Evolutionary conservation across 768 basidiomycete genomes (phyloP), one percentile per base, ranked within the genome.

Genomic region (Trametes coccinea): DNA sequence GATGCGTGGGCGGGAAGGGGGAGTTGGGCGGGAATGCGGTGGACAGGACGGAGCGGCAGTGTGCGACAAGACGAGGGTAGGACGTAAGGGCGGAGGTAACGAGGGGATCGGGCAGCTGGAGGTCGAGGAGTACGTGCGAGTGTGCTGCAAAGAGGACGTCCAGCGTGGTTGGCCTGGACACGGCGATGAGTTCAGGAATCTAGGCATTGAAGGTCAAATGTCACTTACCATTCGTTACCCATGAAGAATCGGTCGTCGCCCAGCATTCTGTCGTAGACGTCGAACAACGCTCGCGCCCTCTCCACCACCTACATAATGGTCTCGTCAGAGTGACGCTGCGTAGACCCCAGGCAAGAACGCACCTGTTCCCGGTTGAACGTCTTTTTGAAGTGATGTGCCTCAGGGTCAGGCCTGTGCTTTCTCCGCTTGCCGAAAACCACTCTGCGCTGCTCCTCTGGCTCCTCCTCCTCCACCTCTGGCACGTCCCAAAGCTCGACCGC

Each of bases 121-220:
- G 82, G 47, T 80, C 73, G 3, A 79, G 62, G 3, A 92, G 74
- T 34, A 91, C 76, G 34, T 90, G 78, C 30, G 88, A 76, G 63
- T 91, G 88, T 5, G 90, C 82, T 16, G 91, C 88, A 17, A 92
- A 74, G 40, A 84, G 70, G 27, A 88, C 70, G 62, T 93, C 92
- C 16, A 92, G 71, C 4, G 81, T 79, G 1, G 87, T 84, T 11
- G 81, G 80, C 48, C 90, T 93, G 55, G 22, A 50, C 56, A 46
- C 8, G 44, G 5, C 10, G 45, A 11, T 44, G 13, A 40, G 48
- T 31, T 33, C 8, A 51, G 10, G 54, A 60, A 27, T n/a, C 45
- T 22, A 22, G 22, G 27, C 5, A 40, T 29, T 8, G n/a, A 58
- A 39, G 13, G 39, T 2, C 8, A 39, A 1, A 7, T 22, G 6